Percentiles rank a stretch among this genome's conserved stretches.
These are phyloP conservation scores for Boletus sp. DNA, from an alignment of 768 basidiomycete genomes.

Conservation along the genomic window DNA sequence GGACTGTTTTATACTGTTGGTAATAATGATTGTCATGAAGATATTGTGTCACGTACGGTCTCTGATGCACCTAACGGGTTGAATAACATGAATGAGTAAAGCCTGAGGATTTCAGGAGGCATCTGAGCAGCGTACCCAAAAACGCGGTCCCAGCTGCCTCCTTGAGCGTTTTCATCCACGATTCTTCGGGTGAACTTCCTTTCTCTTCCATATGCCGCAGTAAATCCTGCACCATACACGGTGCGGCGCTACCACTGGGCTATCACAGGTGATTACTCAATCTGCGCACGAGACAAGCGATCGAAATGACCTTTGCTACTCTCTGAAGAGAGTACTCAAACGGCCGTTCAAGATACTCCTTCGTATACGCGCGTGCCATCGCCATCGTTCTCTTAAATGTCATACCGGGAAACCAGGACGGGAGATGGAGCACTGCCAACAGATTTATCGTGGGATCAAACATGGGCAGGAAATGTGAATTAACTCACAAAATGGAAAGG, in stretches of 20 bases:
- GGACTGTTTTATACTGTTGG: neutral
- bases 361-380: neutral
- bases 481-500: conserved; percentile 1
- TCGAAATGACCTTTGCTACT: neutral
- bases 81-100: neutral
- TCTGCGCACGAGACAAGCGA: neutral
- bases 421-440: conserved; percentile 2
- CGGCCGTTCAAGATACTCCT: neutral
- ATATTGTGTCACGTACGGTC: neutral
- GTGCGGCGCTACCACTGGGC: neutral
- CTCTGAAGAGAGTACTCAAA: conserved; percentile 4
- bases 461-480: neutral
- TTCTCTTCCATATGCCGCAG: neutral
- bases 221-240: conserved; percentile 6
- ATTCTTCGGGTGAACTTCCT: neutral
- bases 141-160: conserved; percentile 1
- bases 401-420: conserved; percentile 4
- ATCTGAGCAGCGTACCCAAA: neutral
- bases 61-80: conserved; percentile 3
- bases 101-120: neutral
- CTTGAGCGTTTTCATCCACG: neutral
- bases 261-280: neutral
- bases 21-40: neutral
- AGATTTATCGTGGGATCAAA: neutral
- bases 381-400: conserved; percentile 5